A percentile compares a stretch with the other conserved stretches of the same genome.
These are phyloP conservation scores for Magnaporthales sp. DNA, from an alignment of 2,329 filamentous ascomycete species.

Conservation along the genomic window DNA sequence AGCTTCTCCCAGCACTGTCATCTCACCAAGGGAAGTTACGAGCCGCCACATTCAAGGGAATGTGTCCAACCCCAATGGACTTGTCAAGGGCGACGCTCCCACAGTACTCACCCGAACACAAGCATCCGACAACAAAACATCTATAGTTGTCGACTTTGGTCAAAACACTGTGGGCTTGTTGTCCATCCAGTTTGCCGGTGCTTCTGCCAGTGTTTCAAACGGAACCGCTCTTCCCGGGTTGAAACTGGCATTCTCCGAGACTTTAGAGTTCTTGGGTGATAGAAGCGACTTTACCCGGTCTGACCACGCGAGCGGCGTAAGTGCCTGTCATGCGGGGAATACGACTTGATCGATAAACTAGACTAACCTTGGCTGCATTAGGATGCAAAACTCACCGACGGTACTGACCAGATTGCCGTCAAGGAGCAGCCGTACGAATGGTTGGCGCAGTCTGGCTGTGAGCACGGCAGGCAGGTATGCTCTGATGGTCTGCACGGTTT, in stretches of 20 bases:
- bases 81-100: slow-evolving; percentile 18
- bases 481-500: slow-evolving; percentile 44
- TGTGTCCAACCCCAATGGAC: slow-evolving; percentile 26
- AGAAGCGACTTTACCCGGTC: slow-evolving; percentile 40
- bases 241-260: slow-evolving; percentile 40
- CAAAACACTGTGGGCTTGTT: slow-evolving; percentile 35
- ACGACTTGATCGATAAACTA: not conserved
- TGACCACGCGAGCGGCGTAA: slow-evolving; percentile 26
- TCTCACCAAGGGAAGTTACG: not conserved
- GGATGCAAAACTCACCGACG: slow-evolving; percentile 27
- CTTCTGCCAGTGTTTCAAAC: slow-evolving; percentile 13
- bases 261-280: slow-evolving; percentile 31
- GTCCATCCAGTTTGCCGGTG: slow-evolving; percentile 31
- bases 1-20: slow-evolving; percentile 19
- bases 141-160: slow-evolving; percentile 40
- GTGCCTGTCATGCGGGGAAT: slow-evolving; percentile 6
- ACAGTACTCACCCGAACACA: slow-evolving; percentile 22
- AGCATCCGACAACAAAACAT: slow-evolving; percentile 18
- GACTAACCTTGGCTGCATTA: slow-evolving; percentile 1
- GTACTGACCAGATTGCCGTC: slow-evolving; percentile 42
- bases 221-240: slow-evolving; percentile 25
- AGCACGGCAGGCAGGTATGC: slow-evolving; percentile 33
- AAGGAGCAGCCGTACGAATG: slow-evolving; percentile 30
- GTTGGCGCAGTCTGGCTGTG: slow-evolving; percentile 34
- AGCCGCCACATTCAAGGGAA: slow-evolving; percentile 22